Conservation (phyloP, 805 yeast genomes). For the Zygosaccharomyces rouxii region DNA sequence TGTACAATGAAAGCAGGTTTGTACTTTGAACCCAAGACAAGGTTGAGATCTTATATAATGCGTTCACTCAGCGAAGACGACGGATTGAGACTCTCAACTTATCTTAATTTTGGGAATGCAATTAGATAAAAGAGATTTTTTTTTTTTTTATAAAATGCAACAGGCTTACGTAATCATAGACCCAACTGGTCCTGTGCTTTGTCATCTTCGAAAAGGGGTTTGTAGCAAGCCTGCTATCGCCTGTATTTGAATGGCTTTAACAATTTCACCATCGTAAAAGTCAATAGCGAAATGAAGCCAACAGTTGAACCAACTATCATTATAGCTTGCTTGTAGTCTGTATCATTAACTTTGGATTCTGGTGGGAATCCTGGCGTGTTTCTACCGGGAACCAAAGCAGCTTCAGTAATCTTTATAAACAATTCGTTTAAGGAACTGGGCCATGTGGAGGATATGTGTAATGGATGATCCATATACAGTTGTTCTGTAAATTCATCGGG, state of each 20-base stretch:
- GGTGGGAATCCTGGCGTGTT: constrained; percentile 78
- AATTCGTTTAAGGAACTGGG: constrained; percentile 77
- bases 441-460: constrained; percentile 92
- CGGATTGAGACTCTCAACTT: too few species aligned
- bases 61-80: too few species aligned
- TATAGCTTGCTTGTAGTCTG: constrained; percentile 45
- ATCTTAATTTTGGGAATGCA: too few species aligned
- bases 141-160: too few species aligned
- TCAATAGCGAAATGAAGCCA: constrained; percentile 57
- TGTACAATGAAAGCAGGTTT: too few species aligned
- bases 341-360: constrained; percentile 48
- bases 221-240: neutral
- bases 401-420: constrained; percentile 81
- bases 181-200: neutral
- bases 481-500: constrained; percentile 82
- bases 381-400: constrained; percentile 71
- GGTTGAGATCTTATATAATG: too few species aligned
- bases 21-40: too few species aligned
- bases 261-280: constrained; percentile 59
- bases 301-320: constrained; percentile 67
- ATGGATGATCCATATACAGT: constrained; percentile 67
- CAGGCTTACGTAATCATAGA: too few species aligned
- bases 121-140: too few species aligned
- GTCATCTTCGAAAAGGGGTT: neutral
- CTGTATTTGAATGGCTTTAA: constrained; percentile 14